Evolutionary conservation across 1,284 basidiomycete genomes (phyloP).

Genomic region (Melampsora americana): DNA sequence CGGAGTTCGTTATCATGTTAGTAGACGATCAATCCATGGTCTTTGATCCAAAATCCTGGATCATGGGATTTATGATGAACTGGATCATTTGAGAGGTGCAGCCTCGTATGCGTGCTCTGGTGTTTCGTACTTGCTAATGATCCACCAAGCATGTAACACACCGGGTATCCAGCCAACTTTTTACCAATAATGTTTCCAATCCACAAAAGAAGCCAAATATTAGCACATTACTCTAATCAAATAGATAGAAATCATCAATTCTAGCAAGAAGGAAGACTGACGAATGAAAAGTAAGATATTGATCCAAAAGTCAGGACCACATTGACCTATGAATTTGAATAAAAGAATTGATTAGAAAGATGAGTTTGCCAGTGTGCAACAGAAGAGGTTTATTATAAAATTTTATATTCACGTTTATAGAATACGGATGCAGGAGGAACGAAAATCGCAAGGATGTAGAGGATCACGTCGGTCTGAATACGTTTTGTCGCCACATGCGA

Average conservation of each 20-base stretch:
- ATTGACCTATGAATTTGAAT: constrained; percentile 12
- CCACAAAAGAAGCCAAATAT: background rate
- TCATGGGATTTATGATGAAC: background rate
- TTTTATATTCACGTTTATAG: constrained; percentile 18
- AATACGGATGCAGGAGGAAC: constrained; percentile 41
- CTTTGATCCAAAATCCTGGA: too few relatives aligned
- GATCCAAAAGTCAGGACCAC: constrained; percentile 45
- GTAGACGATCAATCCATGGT: too few relatives aligned
- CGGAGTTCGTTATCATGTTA: too few relatives aligned
- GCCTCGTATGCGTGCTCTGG: background rate
- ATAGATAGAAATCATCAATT: background rate
- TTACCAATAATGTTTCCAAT: constrained; percentile 1
- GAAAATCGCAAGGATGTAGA: constrained; percentile 45
- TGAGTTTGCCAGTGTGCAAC: too few relatives aligned
- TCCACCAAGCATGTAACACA: constrained; percentile 46
- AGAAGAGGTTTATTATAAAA: background rate
- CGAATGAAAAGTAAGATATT: constrained; percentile 41
- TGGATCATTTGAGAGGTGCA: background rate
- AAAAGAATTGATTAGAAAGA: constrained; percentile 4
- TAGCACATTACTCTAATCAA: background rate
- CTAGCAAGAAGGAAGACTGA: background rate
- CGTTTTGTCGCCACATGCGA: too few relatives aligned
- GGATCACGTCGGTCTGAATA: constrained; percentile 41
- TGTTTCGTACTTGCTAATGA: constrained; percentile 32
- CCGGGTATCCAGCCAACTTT: constrained; percentile 45